Conservation (phyloP, 345 rosid genomes). For the Pseudoturritis turrita region DNA sequence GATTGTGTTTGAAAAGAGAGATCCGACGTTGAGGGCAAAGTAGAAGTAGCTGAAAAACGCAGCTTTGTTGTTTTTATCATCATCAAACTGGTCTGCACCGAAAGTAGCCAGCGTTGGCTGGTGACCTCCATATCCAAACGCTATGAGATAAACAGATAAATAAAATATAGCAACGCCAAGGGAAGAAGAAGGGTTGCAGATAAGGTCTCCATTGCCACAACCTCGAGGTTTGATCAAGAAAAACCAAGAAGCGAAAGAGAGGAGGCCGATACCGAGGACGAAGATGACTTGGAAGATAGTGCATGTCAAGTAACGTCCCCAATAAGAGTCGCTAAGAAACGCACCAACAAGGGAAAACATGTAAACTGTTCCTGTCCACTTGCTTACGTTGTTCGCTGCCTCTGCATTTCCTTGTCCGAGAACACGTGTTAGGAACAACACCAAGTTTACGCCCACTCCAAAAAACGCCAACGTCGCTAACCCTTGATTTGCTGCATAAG, state of each 20-base stretch:
- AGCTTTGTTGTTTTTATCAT: constrained; percentile 40
- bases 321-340: constrained; percentile 90
- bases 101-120: constrained; percentile 89
- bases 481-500: constrained; percentile 63
- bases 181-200: constrained; percentile 42
- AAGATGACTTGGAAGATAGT: constrained; percentile 31
- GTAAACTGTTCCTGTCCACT: constrained; percentile 95
- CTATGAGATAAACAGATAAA: constrained; percentile 60
- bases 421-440: constrained; percentile 77
- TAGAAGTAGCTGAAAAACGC: constrained; percentile 72
- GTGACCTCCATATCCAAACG: constrained; percentile 90
- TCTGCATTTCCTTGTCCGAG: constrained; percentile 66
- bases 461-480: constrained; percentile 87
- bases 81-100: constrained; percentile 82
- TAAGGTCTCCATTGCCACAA: constrained; percentile 54
- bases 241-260: constrained; percentile 58
- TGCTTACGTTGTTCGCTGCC: constrained; percentile 87
- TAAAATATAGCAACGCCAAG: constrained; percentile 49
- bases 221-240: constrained; percentile 62
- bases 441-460: constrained; percentile 89
- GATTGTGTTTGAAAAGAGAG: constrained; percentile 69
- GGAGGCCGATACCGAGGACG: constrained; percentile 42
- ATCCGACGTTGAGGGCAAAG: constrained; percentile 69
- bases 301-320: constrained; percentile 83
- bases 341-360: constrained; percentile 83